These are phyloP conservation scores for Mitragyna speciosa DNA, from an alignment of 257 asterid genomes.

Conservation along the genomic window DNA sequence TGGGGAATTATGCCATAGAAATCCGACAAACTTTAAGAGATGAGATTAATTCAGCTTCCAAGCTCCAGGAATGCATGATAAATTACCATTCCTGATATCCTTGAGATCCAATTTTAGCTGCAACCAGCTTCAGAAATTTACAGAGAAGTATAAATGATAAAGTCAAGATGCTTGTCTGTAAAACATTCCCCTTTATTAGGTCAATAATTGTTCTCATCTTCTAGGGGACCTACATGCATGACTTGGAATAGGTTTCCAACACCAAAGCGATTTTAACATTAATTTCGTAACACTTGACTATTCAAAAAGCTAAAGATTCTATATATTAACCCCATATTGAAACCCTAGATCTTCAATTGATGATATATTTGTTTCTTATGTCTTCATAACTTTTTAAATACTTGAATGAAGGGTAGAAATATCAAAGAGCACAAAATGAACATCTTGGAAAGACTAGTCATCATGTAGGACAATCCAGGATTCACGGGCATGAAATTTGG, in stretches of 20 bases:
- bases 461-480: background rate
- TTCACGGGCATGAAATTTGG: background rate
- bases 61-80: background rate
- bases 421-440: background rate
- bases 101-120: background rate
- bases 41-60: background rate
- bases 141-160: background rate
- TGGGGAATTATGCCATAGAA: background rate
- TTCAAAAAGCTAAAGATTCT: background rate
- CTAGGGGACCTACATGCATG: background rate
- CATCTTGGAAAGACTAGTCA: background rate
- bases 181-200: background rate
- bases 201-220: background rate
- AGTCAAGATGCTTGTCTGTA: background rate
- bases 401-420: constrained; percentile 4
- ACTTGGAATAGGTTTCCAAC: background rate
- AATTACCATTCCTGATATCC: background rate
- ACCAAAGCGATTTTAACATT: background rate
- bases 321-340: background rate
- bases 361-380: background rate
- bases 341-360: background rate
- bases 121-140: background rate
- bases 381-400: background rate
- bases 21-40: background rate
- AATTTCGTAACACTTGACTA: background rate